phyloP scores from a whole-genome alignment of 192 early-diverging fungal species.

The Coemansia sp. region DNA sequence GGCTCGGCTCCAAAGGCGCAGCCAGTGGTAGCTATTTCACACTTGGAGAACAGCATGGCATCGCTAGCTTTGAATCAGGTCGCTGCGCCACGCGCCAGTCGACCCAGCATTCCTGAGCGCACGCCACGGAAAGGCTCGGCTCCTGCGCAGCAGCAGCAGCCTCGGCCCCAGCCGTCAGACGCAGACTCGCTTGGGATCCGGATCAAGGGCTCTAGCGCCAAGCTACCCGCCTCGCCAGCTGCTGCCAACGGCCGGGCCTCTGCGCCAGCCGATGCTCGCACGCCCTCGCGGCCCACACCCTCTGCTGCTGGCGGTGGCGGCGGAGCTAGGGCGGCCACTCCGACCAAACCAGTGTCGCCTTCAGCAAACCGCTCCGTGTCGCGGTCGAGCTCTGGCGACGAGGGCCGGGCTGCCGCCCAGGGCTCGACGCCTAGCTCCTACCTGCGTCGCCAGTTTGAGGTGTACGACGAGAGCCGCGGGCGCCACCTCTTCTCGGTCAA shows the following conservation, averaged over 20 bases:
- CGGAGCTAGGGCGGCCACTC: conserved; percentile 18
- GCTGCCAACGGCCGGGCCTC: neutral
- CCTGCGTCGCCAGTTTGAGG: conserved; percentile 45
- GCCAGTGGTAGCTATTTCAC: neutral
- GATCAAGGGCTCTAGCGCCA: conserved; percentile 30
- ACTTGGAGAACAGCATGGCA: conserved; percentile 1
- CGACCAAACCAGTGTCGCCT: conserved; percentile 16
- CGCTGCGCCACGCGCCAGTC: conserved; percentile 3
- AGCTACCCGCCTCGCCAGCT: neutral
- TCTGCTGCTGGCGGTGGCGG: neutral
- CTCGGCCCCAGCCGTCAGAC: neutral
- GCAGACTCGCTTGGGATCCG: conserved; percentile 18
- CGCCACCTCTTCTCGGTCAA: conserved; percentile 48
- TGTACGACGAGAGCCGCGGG: conserved; percentile 50
- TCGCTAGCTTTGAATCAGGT: conserved; percentile 12
- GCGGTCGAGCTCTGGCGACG: conserved; percentile 37
- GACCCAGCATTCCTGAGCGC: conserved; percentile 15
- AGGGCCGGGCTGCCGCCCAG: conserved; percentile 11
- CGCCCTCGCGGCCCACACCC: neutral
- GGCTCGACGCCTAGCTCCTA: conserved; percentile 16
- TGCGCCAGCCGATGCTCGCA: conserved; percentile 4
- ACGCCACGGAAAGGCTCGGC: neutral
- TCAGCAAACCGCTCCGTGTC: conserved; percentile 9
- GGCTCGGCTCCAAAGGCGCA: conserved; percentile 17
- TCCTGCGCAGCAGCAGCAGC: neutral